Conservation (phyloP, 2,329 filamentous ascomycete species). For the Zarea fungicola region DNA sequence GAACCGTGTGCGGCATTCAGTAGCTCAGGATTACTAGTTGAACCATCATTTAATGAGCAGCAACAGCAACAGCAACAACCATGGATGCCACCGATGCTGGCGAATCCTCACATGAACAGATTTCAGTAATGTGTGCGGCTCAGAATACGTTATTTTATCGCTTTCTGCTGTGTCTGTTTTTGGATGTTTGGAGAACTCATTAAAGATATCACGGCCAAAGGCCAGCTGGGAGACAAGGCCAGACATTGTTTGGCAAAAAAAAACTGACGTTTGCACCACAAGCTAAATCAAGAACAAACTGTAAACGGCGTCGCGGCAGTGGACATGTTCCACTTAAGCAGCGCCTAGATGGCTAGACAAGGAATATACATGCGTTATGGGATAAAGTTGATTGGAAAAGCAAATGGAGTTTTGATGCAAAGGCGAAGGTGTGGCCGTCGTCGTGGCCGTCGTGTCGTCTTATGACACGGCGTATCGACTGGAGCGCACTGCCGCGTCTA, state of each 20-base stretch:
- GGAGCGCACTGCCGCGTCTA: too few species aligned
- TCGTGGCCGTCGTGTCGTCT: too few species aligned
- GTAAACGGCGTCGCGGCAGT: not conserved
- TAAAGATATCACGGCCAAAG: not conserved
- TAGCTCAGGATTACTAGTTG: slow-evolving; percentile 10
- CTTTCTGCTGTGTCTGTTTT: not conserved
- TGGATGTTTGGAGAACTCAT: not conserved
- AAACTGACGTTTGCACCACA: not conserved
- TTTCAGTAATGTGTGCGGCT: too few species aligned
- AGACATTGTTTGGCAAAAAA: not conserved
- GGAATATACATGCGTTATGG: slow-evolving; percentile 1
- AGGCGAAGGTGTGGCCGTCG: too few species aligned
- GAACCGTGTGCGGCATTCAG: not conserved
- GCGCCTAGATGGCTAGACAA: not conserved
- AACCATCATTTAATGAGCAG: not conserved
- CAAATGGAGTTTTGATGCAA: not conserved
- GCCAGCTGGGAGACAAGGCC: not conserved
- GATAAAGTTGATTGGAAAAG: not conserved
- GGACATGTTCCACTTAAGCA: not conserved
- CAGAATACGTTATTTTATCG: too few species aligned
- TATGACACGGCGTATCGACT: too few species aligned
- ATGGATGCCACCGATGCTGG: not conserved
- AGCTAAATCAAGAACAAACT: not conserved
- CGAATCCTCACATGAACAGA: slow-evolving; percentile 1
- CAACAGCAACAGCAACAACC: too few species aligned